These are phyloP conservation scores for Alternaria tenuissima DNA, from an alignment of 2,329 filamentous ascomycete species.

Conservation along the genomic window DNA sequence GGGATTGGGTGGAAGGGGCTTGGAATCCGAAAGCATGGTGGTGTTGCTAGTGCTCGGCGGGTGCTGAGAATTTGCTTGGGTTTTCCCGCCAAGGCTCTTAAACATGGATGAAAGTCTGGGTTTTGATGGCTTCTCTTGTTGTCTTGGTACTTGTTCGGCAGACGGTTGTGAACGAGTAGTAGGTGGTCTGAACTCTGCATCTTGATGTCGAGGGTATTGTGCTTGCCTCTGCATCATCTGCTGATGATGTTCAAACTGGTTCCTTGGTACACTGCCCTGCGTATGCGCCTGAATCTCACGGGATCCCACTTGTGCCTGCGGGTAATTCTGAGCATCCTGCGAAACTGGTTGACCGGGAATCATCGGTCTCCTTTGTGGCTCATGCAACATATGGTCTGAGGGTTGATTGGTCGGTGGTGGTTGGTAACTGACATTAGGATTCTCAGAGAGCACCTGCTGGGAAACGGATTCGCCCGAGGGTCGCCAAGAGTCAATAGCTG, in stretches of 20 bases:
- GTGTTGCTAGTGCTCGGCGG: slow-evolving; percentile 9
- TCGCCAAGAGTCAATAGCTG: slow-evolving; percentile 19
- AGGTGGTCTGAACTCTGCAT: slow-evolving; percentile 51
- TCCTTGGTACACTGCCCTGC: slow-evolving; percentile 27
- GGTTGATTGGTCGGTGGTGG: slow-evolving; percentile 11
- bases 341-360: slow-evolving; percentile 14
- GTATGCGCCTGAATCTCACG: slow-evolving; percentile 27
- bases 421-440: slow-evolving; percentile 12
- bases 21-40: slow-evolving; percentile 2
- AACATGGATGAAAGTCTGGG: slow-evolving; percentile 55
- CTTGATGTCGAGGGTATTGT: slow-evolving; percentile 52
- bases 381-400: slow-evolving; percentile 16
- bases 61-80: slow-evolving; percentile 23
- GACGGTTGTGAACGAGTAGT: slow-evolving; percentile 46
- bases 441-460: slow-evolving; percentile 12
- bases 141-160: slow-evolving; percentile 30
- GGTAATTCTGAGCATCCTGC: slow-evolving; percentile 19
- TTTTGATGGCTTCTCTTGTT: slow-evolving; percentile 36
- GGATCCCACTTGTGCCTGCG: slow-evolving; percentile 15
- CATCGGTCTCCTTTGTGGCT: slow-evolving; percentile 19
- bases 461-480: slow-evolving; percentile 19
- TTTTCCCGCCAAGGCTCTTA: slow-evolving; percentile 49
- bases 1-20: slow-evolving; percentile 10
- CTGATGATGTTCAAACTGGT: slow-evolving; percentile 43
- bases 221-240: slow-evolving; percentile 43